These are phyloP conservation scores for Tolypocladium tropicale DNA, from an alignment of 2,329 filamentous ascomycete species.

Conservation along the genomic window DNA sequence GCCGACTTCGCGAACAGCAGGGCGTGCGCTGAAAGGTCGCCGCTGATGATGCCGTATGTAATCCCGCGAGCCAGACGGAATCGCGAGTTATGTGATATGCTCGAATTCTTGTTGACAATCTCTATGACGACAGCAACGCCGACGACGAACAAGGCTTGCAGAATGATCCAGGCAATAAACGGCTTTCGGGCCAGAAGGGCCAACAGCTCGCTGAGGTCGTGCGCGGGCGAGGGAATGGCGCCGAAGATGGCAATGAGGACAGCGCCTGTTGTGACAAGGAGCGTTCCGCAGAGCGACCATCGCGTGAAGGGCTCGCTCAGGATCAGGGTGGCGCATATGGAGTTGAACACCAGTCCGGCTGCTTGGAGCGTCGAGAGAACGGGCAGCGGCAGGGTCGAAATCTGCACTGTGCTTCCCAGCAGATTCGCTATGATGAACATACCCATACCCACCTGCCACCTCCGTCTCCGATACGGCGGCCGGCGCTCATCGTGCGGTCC, in stretches of 20 bases:
- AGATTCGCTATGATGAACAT: slow-evolving; percentile 96
- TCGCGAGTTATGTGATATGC: slow-evolving; percentile 48
- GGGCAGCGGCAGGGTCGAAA: slow-evolving; percentile 87
- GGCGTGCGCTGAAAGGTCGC: slow-evolving; percentile 87
- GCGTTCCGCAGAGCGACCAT: slow-evolving; percentile 83
- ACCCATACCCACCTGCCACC: slow-evolving; percentile 96
- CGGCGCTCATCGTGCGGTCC: slow-evolving; percentile 65
- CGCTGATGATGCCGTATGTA: slow-evolving; percentile 80
- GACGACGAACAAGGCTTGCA: slow-evolving; percentile 64
- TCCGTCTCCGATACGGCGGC: slow-evolving; percentile 77
- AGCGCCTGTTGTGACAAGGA: slow-evolving; percentile 82
- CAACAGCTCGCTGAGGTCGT: slow-evolving; percentile 75
- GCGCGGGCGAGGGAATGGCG: slow-evolving; percentile 84
- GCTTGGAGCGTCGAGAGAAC: slow-evolving; percentile 93
- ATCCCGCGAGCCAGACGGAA: slow-evolving; percentile 73
- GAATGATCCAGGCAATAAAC: slow-evolving; percentile 83
- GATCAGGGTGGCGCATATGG: slow-evolving; percentile 88
- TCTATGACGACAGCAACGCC: slow-evolving; percentile 55
- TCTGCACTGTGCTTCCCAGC: slow-evolving; percentile 91
- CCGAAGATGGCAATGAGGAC: slow-evolving; percentile 88
- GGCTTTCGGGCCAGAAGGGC: slow-evolving; percentile 59
- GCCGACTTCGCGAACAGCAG: slow-evolving; percentile 92
- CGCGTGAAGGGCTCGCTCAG: slow-evolving; percentile 88
- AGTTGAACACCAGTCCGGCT: slow-evolving; percentile 95
- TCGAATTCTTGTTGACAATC: slow-evolving; percentile 39